Conservation (phyloP, 768 basidiomycete species). For the Arthromyces matolae region DNA sequence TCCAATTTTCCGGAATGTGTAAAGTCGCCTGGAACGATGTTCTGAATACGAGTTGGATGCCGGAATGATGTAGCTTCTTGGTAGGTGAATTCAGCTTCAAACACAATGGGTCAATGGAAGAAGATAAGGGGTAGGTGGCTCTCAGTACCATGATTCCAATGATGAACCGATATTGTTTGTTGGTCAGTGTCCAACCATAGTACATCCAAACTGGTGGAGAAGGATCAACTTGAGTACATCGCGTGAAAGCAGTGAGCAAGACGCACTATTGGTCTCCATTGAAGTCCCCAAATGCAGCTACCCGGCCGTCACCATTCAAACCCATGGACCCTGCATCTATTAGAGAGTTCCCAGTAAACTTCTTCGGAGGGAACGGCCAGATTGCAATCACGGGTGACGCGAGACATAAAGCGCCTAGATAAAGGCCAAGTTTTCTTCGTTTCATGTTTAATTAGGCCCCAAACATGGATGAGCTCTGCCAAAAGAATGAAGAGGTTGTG, state of each 20-base stretch:
- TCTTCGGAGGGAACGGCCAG: conserved; percentile 89
- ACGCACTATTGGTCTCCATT: conserved; percentile 93
- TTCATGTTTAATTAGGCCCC: too few species aligned
- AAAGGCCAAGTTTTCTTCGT: conserved; percentile 5
- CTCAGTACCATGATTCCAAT: conserved; percentile 76
- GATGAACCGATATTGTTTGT: conserved; percentile 67
- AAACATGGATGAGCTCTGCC: conserved; percentile 1
- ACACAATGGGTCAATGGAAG: conserved; percentile 1
- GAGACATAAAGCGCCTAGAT: conserved; percentile 5
- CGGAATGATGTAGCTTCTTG: conserved; percentile 45
- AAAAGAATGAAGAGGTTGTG: too few species aligned
- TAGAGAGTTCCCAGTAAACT: conserved; percentile 79
- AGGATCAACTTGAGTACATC: neutral
- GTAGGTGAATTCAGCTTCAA: conserved; percentile 62
- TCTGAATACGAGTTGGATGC: conserved; percentile 58
- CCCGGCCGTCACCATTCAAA: conserved; percentile 62
- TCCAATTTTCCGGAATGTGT: conserved; percentile 91
- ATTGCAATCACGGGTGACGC: conserved; percentile 12
- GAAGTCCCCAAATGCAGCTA: conserved; percentile 93
- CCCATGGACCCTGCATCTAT: conserved; percentile 80
- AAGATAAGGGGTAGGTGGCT: neutral
- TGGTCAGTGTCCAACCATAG: conserved; percentile 74
- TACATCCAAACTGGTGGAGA: conserved; percentile 70
- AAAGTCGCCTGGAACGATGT: conserved; percentile 91
- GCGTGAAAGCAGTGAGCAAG: neutral